A percentile compares a stretch with the other conserved stretches of the same genome.
These are phyloP conservation scores for Xylariaceae sp. DNA, from an alignment of 2,329 filamentous ascomycete species.

Conservation along the genomic window DNA sequence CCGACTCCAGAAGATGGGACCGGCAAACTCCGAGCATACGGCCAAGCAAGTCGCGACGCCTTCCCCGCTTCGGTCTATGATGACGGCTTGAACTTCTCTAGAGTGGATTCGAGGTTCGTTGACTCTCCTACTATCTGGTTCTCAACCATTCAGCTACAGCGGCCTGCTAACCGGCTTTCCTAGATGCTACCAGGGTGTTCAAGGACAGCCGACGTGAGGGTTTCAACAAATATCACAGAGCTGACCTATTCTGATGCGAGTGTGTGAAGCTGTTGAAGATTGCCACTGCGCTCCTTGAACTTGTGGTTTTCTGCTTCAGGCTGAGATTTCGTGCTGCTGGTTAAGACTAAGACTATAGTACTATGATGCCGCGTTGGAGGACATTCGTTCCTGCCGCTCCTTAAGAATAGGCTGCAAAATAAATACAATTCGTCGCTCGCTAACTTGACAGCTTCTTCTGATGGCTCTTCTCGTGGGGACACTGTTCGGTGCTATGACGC, in stretches of 20 bases:
- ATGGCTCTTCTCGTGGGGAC: neutral
- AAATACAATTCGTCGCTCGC: slow-evolving; percentile 21
- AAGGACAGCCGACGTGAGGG: slow-evolving; percentile 6
- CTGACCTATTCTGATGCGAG: neutral
- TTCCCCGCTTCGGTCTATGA: slow-evolving; percentile 64
- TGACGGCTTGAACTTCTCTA: slow-evolving; percentile 47
- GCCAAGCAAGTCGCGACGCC: slow-evolving; percentile 51
- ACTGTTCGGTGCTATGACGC: too few species aligned
- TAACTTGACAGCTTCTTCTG: slow-evolving; percentile 1
- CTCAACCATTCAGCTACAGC: neutral
- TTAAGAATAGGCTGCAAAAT: slow-evolving; percentile 22
- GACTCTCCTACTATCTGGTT: neutral
- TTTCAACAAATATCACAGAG: neutral
- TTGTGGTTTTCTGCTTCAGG: slow-evolving; percentile 24
- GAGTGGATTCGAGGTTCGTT: slow-evolving; percentile 30
- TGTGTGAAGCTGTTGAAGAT: slow-evolving; percentile 1
- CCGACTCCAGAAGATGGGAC: slow-evolving; percentile 43
- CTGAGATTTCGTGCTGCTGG: slow-evolving; percentile 8
- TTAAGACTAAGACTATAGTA: slow-evolving; percentile 12
- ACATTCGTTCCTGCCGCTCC: slow-evolving; percentile 18
- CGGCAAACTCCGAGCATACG: slow-evolving; percentile 42
- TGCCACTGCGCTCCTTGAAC: slow-evolving; percentile 15
- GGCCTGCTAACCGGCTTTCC: slow-evolving; percentile 4
- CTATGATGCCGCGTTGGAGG: slow-evolving; percentile 13
- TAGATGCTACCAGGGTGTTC: slow-evolving; percentile 9